Evolutionary conservation across 2,329 filamentous ascomycete species (phyloP), one percentile per base, ranked within the genome.

Genomic region (Colletotrichum lupini): DNA sequence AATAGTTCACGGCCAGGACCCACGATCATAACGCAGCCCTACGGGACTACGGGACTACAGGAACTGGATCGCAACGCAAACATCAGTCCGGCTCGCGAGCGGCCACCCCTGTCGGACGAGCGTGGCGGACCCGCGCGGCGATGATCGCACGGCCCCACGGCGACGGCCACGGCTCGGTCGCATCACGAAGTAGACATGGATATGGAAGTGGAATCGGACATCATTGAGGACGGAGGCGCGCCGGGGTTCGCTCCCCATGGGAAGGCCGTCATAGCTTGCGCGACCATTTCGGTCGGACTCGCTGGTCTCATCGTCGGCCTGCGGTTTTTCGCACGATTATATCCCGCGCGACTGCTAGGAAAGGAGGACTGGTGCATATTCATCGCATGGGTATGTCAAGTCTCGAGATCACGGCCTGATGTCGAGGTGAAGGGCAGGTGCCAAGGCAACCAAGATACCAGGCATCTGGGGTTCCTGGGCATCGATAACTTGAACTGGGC

Each of bases 311-410:
- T 72, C 3, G 62, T 74, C 32, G 68, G 63, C 9, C 26, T 74
- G 58, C 42, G 72, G 1, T 74, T 74, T 32, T 74, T 67, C 32
- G 65, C 68, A 9, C 68, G 72, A 5, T 42, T 70, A 2, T 60
- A 49, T 11, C 57, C 68, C 3, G 60, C 64, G 8, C n/a, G 37
- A 7, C 35, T 74, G 6, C 28, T 74, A 24, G 72, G 72, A 8
- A 61, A 46, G 12, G 72, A 74, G 57, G 72, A 74, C 30, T 68
- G 63, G 68, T 72, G 62, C 5, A 68, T 74, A 30, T 7, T 72
- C 5, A 22, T 63, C 1, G 62, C 72, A 11, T 72, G 68, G 72
- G 71, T 73, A 71, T 8, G 68, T 65, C 2, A 24, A 24, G 22
- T 3, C 52, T 53, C 22, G 1, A 16, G 7, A 53, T 26, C 8